phyloP scores from a whole-genome alignment of 345 rosid species.

The Hibiscus tridactylites region DNA sequence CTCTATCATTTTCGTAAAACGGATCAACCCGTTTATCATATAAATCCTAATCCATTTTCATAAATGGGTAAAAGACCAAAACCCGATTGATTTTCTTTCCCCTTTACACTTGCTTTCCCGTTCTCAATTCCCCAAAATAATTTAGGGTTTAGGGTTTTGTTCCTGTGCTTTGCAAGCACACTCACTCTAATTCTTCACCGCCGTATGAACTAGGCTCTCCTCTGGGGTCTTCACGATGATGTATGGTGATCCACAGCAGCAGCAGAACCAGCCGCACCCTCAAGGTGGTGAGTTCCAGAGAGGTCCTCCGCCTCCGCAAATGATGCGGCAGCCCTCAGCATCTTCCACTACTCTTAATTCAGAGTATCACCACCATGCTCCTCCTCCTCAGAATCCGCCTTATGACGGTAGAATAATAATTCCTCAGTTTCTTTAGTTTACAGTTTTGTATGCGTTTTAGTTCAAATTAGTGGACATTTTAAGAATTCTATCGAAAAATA shows the following conservation, averaged over 20 bases:
- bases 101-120: constrained; percentile 11
- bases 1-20: neutral
- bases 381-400: constrained; percentile 21
- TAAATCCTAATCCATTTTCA: neutral
- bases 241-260: constrained; percentile 68
- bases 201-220: neutral
- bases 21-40: neutral
- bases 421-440: neutral
- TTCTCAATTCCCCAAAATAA: neutral
- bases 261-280: constrained; percentile 13
- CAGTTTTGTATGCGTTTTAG: neutral
- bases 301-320: constrained; percentile 46
- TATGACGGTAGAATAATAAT: constrained; percentile 32
- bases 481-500: neutral
- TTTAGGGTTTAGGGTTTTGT: constrained; percentile 19
- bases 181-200: neutral
- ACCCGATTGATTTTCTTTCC: neutral
- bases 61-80: neutral
- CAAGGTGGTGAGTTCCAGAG: constrained; percentile 38
- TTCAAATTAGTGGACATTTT: neutral
- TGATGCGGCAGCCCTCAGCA: constrained; percentile 81
- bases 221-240: constrained; percentile 26
- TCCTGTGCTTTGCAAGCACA: neutral
- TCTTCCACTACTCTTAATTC: constrained; percentile 59
- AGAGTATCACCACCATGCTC: constrained; percentile 39